Base-by-base conservation (phyloP, 2,329 filamentous ascomycete species). In the Chrysoporthe deuterocubensis region DNA sequence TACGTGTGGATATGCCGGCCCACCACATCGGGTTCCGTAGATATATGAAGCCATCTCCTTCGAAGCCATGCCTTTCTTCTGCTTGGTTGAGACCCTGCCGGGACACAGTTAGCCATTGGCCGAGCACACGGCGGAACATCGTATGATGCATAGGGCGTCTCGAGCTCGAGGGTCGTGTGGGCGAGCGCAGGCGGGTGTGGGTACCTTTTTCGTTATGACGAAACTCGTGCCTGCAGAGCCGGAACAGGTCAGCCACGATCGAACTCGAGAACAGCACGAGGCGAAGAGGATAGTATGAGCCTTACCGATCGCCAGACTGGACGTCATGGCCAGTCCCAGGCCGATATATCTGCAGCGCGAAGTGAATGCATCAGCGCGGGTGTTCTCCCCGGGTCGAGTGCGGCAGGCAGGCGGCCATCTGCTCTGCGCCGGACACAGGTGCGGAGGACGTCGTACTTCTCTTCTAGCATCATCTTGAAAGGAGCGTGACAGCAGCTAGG, bases 161-260 rank as follows among this genome's bases (percentile, higher is more conserved):
- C 54, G 54, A 40, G 54, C 16, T 40, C 14, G 37, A 32, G 37
- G 14, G 21, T 34, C 21, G 67, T 32, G 21, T 34, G 58, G 13
- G 59, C 44, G 66, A 56, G 62, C 42, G 21, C 26, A 26, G 26
- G 26, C 26, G n/a, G 42, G 26, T 32, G 46, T 62, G 57, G 58
- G 79, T 82, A 96, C 92, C 87, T 97, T 98, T 83, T 99, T 99
- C 60, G 96, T 99, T 76, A 99, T 97, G 73, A 99, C 95, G 80
- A 99, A 99, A 86, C 94, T 97, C 63, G 93, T 94, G 76, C 94
- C 93, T 96, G 74, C 56, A 57, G 68, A 54, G 68, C 50, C 52
- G 57, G 65, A 60, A 64, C 3, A 63, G 13, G 67, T 69, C 66
- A 71, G 72, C 77, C 63, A 77, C 50, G 59, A 40, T n/a, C 40